Evolutionary conservation across 805 yeast species (phyloP), one percentile per base, ranked within the genome.

Genomic region (Groenewaldozyma salmanticensis): DNA sequence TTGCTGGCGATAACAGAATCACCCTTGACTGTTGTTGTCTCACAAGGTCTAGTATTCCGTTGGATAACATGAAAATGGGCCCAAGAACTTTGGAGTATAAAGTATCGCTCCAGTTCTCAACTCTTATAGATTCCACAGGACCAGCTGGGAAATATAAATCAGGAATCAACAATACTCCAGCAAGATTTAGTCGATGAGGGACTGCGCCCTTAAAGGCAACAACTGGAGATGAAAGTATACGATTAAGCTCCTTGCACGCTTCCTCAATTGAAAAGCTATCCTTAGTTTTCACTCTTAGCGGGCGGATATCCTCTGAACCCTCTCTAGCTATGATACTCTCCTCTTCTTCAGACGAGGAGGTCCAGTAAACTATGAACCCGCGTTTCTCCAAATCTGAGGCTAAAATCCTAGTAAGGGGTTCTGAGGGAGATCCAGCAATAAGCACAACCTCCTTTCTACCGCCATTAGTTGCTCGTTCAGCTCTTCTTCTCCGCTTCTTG

Each of bases 351-450:
- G 66, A 57, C n/a, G 73, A 57, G n/a, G 78, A 74, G 0, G 94
- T 78, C 47, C 85, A 68, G 55, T 80, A 85, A 2, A 86, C 87
- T 24, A 86, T 79, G 55, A 81, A 84, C 1, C 95, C 94, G 40
- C 94, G 66, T 35, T 71, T 71, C 48, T 83, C 87, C 47, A 85
- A 68, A 55, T 85, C 95, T 42, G 73, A 68, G 1, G 87, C 83
- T 22, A 85, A 62, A 39, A 78, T 67, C 43, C 83, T 68, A 1
- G 85, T 76, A 42, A 83, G 62, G 1, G 86, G 85, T 47, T 82
- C 90, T 2, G 75, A 67, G 2, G 88, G 87, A 1, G 86, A 78
- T 1, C 94, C 94, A 3, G 84, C 70, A 3, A 85, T 63, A 17
- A 86, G 63, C 2, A 85, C 74, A 5, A 82, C 90, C 51, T 84